Evolutionary conservation across 345 rosid genomes (phyloP).

Genomic region (Eucalyptus sp.): DNA sequence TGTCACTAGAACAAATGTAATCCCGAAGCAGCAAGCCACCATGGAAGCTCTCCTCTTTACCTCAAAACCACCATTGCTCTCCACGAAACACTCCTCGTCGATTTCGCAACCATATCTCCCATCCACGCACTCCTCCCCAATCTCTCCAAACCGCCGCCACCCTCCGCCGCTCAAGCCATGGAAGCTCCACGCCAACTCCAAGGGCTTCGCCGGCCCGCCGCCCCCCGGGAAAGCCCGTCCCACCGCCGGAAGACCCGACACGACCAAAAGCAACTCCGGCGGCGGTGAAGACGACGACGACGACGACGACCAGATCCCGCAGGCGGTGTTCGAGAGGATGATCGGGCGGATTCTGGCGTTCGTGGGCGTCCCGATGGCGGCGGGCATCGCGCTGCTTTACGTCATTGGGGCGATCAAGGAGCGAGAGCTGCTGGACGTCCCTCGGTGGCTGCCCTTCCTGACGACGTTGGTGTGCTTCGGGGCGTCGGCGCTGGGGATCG

Average conservation of each 20-base stretch:
- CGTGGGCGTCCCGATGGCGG: slow-evolving; percentile 6
- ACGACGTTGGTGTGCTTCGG: slow-evolving; percentile 51
- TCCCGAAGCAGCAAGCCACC: not conserved
- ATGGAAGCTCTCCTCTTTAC: not conserved
- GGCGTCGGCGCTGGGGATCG: slow-evolving; percentile 54
- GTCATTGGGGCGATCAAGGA: slow-evolving; percentile 15
- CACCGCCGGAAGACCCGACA: not conserved
- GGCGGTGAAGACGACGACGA: not conserved
- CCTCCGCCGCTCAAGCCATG: not conserved
- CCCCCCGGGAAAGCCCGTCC: not conserved
- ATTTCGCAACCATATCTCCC: not conserved
- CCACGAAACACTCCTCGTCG: not conserved
- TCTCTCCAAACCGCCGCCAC: not conserved
- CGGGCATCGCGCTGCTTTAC: slow-evolving; percentile 1
- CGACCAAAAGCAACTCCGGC: not conserved
- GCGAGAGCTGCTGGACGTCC: slow-evolving; percentile 38
- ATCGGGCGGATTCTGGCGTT: not conserved
- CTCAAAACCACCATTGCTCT: not conserved
- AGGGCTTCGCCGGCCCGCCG: slow-evolving; percentile 1
- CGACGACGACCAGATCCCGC: slow-evolving; percentile 1
- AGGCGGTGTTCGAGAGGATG: slow-evolving; percentile 3
- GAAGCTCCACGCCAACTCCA: not conserved
- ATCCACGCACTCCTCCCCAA: not conserved
- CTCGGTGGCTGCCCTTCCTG: slow-evolving; percentile 44
- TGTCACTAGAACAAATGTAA: not conserved